Conservation (phyloP, 1,284 basidiomycete species). For the Tremellales sp. region DNA sequence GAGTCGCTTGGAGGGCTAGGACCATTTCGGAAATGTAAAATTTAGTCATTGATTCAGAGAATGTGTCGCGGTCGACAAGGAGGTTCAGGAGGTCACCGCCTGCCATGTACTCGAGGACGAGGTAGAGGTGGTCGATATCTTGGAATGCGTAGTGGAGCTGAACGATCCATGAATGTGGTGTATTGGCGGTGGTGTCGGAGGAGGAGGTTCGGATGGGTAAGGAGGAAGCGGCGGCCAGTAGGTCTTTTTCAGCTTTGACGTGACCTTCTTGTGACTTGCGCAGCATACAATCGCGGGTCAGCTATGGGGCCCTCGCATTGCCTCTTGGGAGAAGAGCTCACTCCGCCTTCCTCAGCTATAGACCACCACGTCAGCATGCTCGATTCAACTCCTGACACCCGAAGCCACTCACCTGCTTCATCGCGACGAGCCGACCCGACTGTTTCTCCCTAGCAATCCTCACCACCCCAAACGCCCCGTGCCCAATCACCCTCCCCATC, state of each 20-base stretch:
- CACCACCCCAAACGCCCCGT: constrained; percentile 96
- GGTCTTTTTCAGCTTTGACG: constrained; percentile 47
- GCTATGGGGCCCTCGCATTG: not conserved
- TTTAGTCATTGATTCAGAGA: constrained; percentile 86
- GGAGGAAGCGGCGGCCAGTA: constrained; percentile 40
- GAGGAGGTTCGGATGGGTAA: constrained; percentile 57
- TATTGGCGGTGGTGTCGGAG: constrained; percentile 49
- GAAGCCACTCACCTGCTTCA: constrained; percentile 82
- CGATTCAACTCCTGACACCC: not conserved
- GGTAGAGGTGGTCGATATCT: constrained; percentile 86
- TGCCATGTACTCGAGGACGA: constrained; percentile 92
- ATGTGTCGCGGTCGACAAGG: constrained; percentile 87
- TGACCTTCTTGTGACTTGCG: constrained; percentile 93
- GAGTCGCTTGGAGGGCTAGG: constrained; percentile 89
- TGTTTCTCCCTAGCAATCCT: constrained; percentile 79
- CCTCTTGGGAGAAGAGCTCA: constrained; percentile 12
- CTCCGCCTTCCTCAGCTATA: constrained; percentile 83
- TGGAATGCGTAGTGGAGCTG: constrained; percentile 73
- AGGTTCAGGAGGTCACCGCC: constrained; percentile 94
- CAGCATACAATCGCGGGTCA: constrained; percentile 63
- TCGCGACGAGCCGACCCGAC: constrained; percentile 79
- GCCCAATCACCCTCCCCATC: constrained; percentile 91
- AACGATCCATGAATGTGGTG: constrained; percentile 92
- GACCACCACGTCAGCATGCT: constrained; percentile 15
- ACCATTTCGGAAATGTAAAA: constrained; percentile 99